These are phyloP conservation scores for Paramecium primaurelia DNA, from an alignment of 73 alveolate species.

Conservation along the genomic window DNA sequence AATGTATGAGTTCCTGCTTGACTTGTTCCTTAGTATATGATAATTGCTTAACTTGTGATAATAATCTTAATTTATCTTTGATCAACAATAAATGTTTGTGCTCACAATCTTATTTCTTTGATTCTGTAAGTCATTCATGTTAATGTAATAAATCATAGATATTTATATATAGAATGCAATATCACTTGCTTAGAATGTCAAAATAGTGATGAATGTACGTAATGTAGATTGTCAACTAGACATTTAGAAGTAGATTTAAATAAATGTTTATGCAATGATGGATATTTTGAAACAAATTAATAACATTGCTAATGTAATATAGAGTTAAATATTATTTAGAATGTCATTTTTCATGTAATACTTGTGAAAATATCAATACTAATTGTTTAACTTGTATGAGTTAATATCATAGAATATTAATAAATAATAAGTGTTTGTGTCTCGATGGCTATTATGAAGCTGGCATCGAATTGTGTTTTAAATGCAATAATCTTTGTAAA, in stretches of 20 bases:
- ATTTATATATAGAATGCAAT: too few species aligned
- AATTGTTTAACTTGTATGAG: background rate
- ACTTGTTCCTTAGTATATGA: background rate
- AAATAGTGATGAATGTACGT: background rate
- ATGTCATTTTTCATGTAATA: background rate
- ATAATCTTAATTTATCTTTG: background rate
- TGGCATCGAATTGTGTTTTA: background rate
- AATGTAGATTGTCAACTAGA: background rate
- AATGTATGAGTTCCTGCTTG: background rate
- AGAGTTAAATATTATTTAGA: background rate
- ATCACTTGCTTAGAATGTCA: too few species aligned
- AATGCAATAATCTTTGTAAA: background rate
- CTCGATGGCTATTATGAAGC: background rate
- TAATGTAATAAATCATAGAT: background rate
- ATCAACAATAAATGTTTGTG: background rate
- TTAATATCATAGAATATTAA: background rate
- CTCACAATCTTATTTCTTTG: background rate
- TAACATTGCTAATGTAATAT: background rate
- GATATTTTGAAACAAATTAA: background rate
- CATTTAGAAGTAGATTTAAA: background rate
- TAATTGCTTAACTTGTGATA: background rate
- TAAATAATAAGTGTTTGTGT: background rate
- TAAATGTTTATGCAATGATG: background rate
- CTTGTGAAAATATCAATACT: background rate
- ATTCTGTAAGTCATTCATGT: background rate